phyloP scores from a whole-genome alignment of 768 basidiomycete genomes.

The Leccinum rimulosum region DNA sequence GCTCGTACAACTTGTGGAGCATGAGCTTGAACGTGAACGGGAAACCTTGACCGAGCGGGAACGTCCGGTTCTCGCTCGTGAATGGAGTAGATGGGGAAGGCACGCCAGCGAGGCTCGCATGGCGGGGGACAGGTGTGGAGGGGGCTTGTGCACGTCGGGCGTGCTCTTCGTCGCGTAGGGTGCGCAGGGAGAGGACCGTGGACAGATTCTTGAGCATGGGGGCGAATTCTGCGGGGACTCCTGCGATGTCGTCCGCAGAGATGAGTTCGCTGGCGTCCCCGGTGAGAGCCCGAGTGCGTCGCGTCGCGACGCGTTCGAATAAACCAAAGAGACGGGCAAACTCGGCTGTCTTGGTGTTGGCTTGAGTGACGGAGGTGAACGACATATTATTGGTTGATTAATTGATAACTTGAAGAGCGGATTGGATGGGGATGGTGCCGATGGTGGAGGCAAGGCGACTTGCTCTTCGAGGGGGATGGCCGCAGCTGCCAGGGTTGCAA shows the following conservation, averaged over 20 bases:
- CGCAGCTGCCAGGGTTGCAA: slow-evolving; percentile 3
- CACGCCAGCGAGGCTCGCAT: slow-evolving; percentile 24
- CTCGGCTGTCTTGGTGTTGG: slow-evolving; percentile 45
- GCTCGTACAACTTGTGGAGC: slow-evolving; percentile 61
- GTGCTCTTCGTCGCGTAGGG: slow-evolving; percentile 27
- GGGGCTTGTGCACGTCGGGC: slow-evolving; percentile 2
- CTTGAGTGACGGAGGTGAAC: slow-evolving; percentile 16
- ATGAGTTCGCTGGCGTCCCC: slow-evolving; percentile 19
- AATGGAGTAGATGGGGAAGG: slow-evolving; percentile 4
- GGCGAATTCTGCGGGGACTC: slow-evolving; percentile 28
- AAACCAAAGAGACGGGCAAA: slow-evolving; percentile 53
- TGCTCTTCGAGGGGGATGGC: slow-evolving; percentile 1
- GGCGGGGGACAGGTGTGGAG: slow-evolving; percentile 4
- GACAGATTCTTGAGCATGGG: slow-evolving; percentile 39
- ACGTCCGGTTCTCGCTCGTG: slow-evolving; percentile 33
- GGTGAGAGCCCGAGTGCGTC: slow-evolving; percentile 33
- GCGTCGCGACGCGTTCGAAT: slow-evolving; percentile 52
- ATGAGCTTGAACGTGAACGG: slow-evolving; percentile 67
- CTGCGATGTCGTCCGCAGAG: slow-evolving; percentile 30
- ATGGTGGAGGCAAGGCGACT: background rate
- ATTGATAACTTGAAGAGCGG: slow-evolving; percentile 1
- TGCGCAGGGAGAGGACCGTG: slow-evolving; percentile 32
- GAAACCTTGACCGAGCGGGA: slow-evolving; percentile 42
- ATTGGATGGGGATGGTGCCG: background rate
- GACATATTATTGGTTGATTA: slow-evolving; percentile 18